phyloP scores from a whole-genome alignment of 2,329 filamentous ascomycete genomes.

The Pyrenochaeta sp. region DNA sequence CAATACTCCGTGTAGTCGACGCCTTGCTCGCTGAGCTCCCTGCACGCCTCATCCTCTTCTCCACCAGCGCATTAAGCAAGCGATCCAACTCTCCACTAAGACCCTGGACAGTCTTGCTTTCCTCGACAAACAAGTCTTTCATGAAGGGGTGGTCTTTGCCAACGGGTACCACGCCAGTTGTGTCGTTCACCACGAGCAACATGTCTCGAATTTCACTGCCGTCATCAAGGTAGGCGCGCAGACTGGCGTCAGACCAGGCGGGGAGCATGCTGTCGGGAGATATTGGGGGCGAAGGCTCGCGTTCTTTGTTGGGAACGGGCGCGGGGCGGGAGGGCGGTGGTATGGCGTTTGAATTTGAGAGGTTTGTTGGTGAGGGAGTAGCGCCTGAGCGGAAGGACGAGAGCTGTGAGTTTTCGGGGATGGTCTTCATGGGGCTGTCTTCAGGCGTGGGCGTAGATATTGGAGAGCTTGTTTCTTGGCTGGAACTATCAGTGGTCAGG shows the following conservation, averaged over 20 bases:
- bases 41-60: constrained; percentile 49
- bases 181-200: constrained; percentile 91
- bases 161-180: constrained; percentile 79
- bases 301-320: constrained; percentile 35
- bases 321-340: constrained; percentile 48
- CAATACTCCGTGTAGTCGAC: too few relatives aligned
- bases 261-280: constrained; percentile 60
- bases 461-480: constrained; percentile 62
- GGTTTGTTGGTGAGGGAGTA: constrained; percentile 32
- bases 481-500: constrained; percentile 74
- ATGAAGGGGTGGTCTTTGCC: constrained; percentile 86
- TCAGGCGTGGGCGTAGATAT: constrained; percentile 45
- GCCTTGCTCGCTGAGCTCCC: constrained; percentile 17
- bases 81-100: constrained; percentile 91
- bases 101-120: constrained; percentile 83
- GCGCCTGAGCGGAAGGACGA: constrained; percentile 23
- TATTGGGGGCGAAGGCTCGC: constrained; percentile 32
- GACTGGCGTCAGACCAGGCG: constrained; percentile 84
- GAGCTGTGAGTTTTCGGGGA: constrained; percentile 32
- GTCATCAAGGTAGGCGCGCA: constrained; percentile 91
- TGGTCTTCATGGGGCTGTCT: constrained; percentile 39
- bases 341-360: constrained; percentile 19
- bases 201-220: constrained; percentile 88
- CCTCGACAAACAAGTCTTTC: constrained; percentile 80
- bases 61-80: constrained; percentile 82